phyloP scores from a whole-genome alignment of 2,329 filamentous ascomycete genomes.

The Cladosporium sp. region DNA sequence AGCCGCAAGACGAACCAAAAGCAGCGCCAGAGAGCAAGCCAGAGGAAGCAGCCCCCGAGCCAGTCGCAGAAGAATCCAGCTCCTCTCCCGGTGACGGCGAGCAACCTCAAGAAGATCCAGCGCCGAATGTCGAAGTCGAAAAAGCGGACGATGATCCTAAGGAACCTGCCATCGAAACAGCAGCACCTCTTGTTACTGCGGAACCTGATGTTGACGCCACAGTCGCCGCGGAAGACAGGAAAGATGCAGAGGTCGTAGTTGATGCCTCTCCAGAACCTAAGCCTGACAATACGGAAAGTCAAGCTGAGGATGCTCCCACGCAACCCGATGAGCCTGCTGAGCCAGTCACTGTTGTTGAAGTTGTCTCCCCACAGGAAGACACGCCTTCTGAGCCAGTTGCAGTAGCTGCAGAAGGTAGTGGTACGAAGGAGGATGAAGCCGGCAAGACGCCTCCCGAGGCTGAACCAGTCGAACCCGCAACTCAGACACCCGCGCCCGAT shows the following conservation, averaged over 20 bases:
- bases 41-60: not conserved
- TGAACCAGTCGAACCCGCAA: not conserved
- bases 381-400: not conserved
- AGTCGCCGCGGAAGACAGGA: not conserved
- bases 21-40: not conserved
- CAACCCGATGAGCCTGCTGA: constrained; percentile 3
- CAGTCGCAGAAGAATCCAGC: not conserved
- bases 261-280: not conserved
- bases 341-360: not conserved
- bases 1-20: not conserved
- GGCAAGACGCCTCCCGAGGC: not conserved
- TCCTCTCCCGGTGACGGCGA: not conserved
- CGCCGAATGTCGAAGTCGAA: not conserved
- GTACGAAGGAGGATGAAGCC: not conserved
- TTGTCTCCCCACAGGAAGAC: not conserved
- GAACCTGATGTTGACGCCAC: not conserved
- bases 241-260: not conserved
- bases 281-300: not conserved
- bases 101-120: not conserved
- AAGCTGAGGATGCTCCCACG: not conserved
- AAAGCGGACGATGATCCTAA: not conserved
- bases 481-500: not conserved
- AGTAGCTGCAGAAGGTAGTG: not conserved
- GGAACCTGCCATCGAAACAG: not conserved
- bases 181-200: not conserved